Percentiles rank a stretch among this genome's conserved stretches.
Evolutionary conservation across 257 asterid species (phyloP).

Genomic region (Capsicum rhomboideum): DNA sequence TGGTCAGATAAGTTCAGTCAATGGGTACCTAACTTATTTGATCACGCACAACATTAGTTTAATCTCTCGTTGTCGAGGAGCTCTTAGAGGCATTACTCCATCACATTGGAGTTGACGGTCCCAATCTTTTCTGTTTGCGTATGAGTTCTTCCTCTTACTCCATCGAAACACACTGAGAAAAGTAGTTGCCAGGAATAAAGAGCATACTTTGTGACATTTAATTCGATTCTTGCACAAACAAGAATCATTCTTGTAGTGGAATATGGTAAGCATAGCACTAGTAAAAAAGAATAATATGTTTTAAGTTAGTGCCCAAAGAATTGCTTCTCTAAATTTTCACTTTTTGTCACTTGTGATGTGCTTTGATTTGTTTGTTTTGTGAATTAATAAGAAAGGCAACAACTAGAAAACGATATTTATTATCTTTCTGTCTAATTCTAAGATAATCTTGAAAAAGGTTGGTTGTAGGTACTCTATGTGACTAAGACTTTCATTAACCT

Average conservation of each 20-base stretch:
- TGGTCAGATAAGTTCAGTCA: too few species aligned
- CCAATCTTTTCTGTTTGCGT: neutral
- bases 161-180: neutral
- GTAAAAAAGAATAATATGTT: neutral
- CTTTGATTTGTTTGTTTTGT: neutral
- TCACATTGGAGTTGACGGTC: neutral
- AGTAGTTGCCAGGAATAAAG: too few species aligned
- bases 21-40: too few species aligned
- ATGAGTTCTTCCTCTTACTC: neutral
- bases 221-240: neutral
- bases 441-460: neutral
- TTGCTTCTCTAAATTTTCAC: neutral
- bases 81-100: too few species aligned
- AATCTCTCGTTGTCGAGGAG: too few species aligned
- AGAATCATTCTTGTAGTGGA: neutral
- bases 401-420: neutral
- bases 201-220: too few species aligned
- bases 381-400: neutral
- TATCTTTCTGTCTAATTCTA: neutral
- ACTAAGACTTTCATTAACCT: neutral
- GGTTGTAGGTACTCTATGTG: neutral
- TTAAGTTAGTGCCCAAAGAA: neutral
- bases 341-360: neutral
- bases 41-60: too few species aligned
- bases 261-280: neutral